A percentile compares a stretch with the other conserved stretches of the same genome.
Evolutionary conservation across 495 filamentous ascomycete species (phyloP).

Genomic region (Penicillium herquei): DNA sequence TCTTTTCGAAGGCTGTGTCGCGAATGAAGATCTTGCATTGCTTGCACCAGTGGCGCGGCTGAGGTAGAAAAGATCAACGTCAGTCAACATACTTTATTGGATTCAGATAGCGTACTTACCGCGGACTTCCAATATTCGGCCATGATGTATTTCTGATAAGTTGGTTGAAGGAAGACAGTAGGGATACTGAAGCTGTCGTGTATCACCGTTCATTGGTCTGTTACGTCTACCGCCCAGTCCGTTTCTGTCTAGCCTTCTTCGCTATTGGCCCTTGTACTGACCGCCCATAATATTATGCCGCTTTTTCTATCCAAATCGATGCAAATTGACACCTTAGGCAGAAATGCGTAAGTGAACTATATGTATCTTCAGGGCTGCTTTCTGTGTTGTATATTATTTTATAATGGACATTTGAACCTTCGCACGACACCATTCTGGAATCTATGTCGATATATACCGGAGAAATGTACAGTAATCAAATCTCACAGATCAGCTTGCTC

Average conservation of each 20-base stretch:
- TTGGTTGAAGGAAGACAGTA: not conserved
- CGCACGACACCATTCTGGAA: not conserved
- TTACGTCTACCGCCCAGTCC: too few species aligned
- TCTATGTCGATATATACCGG: not conserved
- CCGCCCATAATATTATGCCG: too few species aligned
- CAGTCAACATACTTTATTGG: not conserved
- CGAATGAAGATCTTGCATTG: constrained; percentile 88
- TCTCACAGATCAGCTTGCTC: constrained; percentile 54
- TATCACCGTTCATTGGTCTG: too few species aligned
- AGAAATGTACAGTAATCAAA: not conserved
- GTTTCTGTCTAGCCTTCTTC: too few species aligned
- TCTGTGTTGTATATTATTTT: too few species aligned
- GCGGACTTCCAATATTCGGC: constrained; percentile 99
- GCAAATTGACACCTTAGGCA: too few species aligned
- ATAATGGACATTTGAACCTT: not conserved
- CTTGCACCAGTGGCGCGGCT: constrained; percentile 96
- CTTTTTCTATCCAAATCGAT: too few species aligned
- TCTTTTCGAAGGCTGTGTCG: constrained; percentile 85
- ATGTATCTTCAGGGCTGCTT: too few species aligned
- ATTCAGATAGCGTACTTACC: constrained; percentile 33
- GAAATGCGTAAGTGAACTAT: too few species aligned
- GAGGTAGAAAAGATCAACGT: not conserved
- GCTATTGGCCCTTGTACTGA: too few species aligned
- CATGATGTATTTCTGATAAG: constrained; percentile 50
- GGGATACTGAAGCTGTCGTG: not conserved